Base-by-base conservation (phyloP, 2,329 filamentous ascomycete species). In the Colletotrichum phormii region DNA sequence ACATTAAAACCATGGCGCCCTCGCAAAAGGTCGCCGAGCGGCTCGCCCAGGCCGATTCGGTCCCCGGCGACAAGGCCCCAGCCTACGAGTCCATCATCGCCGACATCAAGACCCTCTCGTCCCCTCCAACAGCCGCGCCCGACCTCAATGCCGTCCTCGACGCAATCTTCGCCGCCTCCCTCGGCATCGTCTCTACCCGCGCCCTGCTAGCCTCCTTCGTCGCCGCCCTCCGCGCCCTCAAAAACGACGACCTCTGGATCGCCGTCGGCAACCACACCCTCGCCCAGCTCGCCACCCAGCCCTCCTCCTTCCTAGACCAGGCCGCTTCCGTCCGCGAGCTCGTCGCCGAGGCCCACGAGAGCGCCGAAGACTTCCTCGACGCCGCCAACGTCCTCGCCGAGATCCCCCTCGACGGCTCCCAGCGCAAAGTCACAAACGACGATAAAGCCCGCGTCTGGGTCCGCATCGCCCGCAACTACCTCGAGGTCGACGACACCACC, bases 401-500 rank as follows among this genome's bases (percentile, higher is more conserved):
- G 49, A 97, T 98, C 77, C 93, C 95, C 42, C 91, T 98, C 59
- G 96, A 99, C 80, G 93, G 90, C 70, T 95, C 95, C 2, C 95
- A 98, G 85, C 92, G 96, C 61, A 91, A 93, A 69, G 91, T 98
- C 46, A 91, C 92, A 33, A 92, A 95, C 80, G 91, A 94, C 77
- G 93, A 96, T 77, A 95, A 95, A 83, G 94, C 95, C 9, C 88
- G 88, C 67, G 90, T 97, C 67, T 98, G 96, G 94, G 93, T 98
- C 77, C 94, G 96, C 73, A 98, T 99, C 80, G 95, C 97, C 80
- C 91, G 97, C 74, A 93, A 97, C 86, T 97, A 97, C 81, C 90
- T 99, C 74, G 96, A 99, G 85, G 94, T 95, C 60, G 96, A 98
- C 81, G 95, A 98, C 84, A 93, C 94, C 9, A 95, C 93, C 1